Conservation (phyloP, 768 basidiomycete genomes). For the Chalciporus piperatus region DNA sequence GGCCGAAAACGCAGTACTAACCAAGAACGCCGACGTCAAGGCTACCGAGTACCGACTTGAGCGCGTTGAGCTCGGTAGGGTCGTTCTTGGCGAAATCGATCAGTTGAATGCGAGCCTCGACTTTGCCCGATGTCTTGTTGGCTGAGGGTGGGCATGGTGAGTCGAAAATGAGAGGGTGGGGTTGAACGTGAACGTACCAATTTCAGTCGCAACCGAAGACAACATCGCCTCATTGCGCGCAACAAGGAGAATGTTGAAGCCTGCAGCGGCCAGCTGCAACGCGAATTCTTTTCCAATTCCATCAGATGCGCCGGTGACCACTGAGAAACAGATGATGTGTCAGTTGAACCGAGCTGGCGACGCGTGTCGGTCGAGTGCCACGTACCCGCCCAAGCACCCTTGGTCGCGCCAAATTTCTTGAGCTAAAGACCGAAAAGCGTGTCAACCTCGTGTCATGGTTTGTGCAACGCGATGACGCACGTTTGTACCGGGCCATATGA, state of each 20-base stretch:
- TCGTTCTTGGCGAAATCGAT: conserved; percentile 75
- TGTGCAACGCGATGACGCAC: conserved; percentile 34
- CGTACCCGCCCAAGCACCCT: conserved; percentile 83
- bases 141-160: conserved; percentile 24
- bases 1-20: conserved; percentile 31
- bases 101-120: conserved; percentile 60
- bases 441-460: not conserved
- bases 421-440: conserved; percentile 44
- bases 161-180: not conserved
- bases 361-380: not conserved
- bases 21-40: conserved; percentile 80
- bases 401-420: conserved; percentile 74
- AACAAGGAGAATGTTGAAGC: conserved; percentile 85
- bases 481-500: conserved; percentile 64
- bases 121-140: conserved; percentile 39
- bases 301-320: conserved; percentile 93
- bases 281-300: conserved; percentile 96
- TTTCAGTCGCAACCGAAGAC: conserved; percentile 63
- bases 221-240: conserved; percentile 70
- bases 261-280: conserved; percentile 78
- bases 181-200: conserved; percentile 45
- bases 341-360: not conserved
- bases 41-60: conserved; percentile 44
- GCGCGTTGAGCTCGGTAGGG: conserved; percentile 46
- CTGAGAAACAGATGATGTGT: conserved; percentile 27